A percentile compares a stretch with the other conserved stretches of the same genome.
Evolutionary conservation across 2,329 filamentous ascomycete genomes (phyloP).

Genomic region (Sordariomycetes sp.): DNA sequence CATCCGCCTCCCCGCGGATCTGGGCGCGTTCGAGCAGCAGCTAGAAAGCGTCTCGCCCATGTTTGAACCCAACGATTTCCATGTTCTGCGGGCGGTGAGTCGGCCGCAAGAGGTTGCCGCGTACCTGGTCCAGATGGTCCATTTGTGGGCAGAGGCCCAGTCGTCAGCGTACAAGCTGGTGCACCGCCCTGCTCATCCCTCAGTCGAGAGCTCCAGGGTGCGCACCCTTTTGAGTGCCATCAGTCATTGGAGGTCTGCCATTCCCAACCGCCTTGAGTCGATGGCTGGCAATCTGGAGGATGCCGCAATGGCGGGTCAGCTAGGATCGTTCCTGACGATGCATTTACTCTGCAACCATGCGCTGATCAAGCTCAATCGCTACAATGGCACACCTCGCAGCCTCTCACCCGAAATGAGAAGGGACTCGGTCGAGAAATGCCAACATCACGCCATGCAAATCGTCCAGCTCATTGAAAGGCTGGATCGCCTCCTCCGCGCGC

Average conservation of each 20-base stretch:
- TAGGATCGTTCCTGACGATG: constrained; percentile 52
- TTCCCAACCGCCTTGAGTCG: constrained; percentile 47
- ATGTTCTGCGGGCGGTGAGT: constrained; percentile 10
- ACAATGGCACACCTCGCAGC: constrained; percentile 31
- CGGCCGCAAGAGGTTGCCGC: constrained; percentile 42
- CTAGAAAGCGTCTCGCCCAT: constrained; percentile 46
- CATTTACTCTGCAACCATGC: constrained; percentile 59
- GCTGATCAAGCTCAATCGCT: constrained; percentile 56
- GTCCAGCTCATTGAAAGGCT: constrained; percentile 36
- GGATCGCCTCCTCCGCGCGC: constrained; percentile 22
- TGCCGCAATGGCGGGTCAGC: constrained; percentile 40
- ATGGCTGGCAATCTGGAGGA: constrained; percentile 47
- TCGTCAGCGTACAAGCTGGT: constrained; percentile 41
- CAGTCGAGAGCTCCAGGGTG: constrained; percentile 23
- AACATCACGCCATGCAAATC: constrained; percentile 42
- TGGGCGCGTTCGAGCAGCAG: constrained; percentile 53
- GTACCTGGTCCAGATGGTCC: constrained; percentile 51
- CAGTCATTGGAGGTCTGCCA: constrained; percentile 45
- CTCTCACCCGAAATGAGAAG: constrained; percentile 29
- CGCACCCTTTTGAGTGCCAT: constrained; percentile 40
- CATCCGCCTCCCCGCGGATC: constrained; percentile 54
- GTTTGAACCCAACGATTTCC: constrained; percentile 41
- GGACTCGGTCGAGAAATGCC: constrained; percentile 37
- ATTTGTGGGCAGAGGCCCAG: constrained; percentile 57
- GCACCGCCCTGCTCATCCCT: constrained; percentile 14